Evolutionary conservation across 257 asterid species (phyloP).

Genomic region (Gardenia jasminoides): DNA sequence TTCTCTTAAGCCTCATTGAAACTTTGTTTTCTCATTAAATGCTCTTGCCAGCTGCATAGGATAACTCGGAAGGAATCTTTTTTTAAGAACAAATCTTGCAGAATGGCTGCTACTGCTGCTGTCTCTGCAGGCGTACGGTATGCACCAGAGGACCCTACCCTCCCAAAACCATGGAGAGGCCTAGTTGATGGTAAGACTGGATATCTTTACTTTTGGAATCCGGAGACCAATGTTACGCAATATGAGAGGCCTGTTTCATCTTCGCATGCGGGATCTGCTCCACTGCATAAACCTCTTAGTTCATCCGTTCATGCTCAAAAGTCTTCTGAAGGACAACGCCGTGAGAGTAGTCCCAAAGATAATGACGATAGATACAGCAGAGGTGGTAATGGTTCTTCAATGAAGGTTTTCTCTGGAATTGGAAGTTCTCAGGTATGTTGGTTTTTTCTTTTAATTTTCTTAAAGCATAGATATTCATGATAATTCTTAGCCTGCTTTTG

Average conservation of each 20-base stretch:
- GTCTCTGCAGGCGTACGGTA: conserved; percentile 53
- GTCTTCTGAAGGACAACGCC: conserved; percentile 43
- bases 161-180: conserved; percentile 97
- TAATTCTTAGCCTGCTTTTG: background rate
- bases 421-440: conserved; percentile 55
- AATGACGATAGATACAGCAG: conserved; percentile 39
- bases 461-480: background rate
- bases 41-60: conserved; percentile 8
- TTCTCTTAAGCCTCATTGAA: background rate
- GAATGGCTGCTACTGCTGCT: conserved; percentile 66
- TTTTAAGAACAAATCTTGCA: conserved; percentile 11
- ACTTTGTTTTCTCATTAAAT: background rate
- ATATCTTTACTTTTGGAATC: conserved; percentile 92
- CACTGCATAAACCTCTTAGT: conserved; percentile 52
- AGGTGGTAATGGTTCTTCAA: conserved; percentile 47
- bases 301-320: conserved; percentile 61
- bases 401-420: conserved; percentile 36
- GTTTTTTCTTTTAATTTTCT: background rate
- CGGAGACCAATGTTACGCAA: conserved; percentile 89
- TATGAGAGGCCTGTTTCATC: conserved; percentile 74
- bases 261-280: conserved; percentile 34
- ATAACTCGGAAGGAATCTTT: conserved; percentile 10
- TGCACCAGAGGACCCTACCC: conserved; percentile 96
- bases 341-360: conserved; percentile 23
- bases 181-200: conserved; percentile 86